phyloP scores from a whole-genome alignment of 2,329 filamentous ascomycete genomes.

The Chrysoporthe cubensis region DNA sequence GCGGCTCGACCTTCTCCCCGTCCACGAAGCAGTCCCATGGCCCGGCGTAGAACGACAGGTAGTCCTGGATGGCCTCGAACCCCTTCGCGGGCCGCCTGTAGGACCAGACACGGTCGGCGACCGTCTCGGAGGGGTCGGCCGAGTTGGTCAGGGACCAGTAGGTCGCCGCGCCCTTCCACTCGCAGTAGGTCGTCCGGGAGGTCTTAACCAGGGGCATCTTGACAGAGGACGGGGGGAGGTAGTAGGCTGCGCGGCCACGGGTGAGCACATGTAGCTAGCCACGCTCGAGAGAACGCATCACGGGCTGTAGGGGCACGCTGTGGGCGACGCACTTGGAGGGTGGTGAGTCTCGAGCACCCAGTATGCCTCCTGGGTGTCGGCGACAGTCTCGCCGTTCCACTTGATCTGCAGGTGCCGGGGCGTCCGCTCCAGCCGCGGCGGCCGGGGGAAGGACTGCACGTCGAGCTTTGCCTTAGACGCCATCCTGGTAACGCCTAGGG shows the following conservation, averaged over 20 bases:
- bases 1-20: constrained; percentile 61
- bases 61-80: constrained; percentile 58
- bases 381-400: constrained; percentile 58
- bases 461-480: constrained; percentile 51
- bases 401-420: constrained; percentile 59
- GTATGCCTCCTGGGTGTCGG: constrained; percentile 61
- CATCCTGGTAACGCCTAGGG: constrained; percentile 38
- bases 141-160: constrained; percentile 57
- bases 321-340: constrained; percentile 54
- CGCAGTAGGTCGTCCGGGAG: constrained; percentile 53
- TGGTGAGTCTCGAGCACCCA: constrained; percentile 68
- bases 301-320: neutral
- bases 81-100: constrained; percentile 57
- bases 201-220: constrained; percentile 52
- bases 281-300: neutral
- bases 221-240: constrained; percentile 57
- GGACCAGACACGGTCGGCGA: constrained; percentile 61
- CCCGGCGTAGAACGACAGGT: constrained; percentile 63
- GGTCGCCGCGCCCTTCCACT: constrained; percentile 65
- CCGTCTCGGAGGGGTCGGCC: constrained; percentile 37
- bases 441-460: constrained; percentile 61
- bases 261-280: neutral
- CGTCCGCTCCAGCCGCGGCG: constrained; percentile 59
- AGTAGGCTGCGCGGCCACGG: constrained; percentile 52
- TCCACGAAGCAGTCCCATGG: constrained; percentile 67